phyloP scores from a whole-genome alignment of 2,329 filamentous ascomycete genomes.

The Botrytis elliptica region DNA sequence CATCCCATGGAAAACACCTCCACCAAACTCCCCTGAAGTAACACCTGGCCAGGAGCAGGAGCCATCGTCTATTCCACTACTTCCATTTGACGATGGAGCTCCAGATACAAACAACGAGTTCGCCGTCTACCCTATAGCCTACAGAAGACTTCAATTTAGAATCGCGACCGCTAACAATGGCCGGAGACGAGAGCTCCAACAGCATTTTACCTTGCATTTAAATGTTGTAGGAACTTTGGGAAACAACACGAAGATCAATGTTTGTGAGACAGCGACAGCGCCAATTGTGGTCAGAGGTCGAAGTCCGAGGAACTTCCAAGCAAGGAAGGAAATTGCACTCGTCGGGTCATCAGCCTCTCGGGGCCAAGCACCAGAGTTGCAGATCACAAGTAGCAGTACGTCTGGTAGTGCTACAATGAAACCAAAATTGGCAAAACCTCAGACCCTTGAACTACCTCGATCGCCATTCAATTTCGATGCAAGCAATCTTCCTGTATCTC shows the following conservation, averaged over 20 bases:
- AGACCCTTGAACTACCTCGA: conserved; percentile 36
- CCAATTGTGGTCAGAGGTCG: conserved; percentile 92
- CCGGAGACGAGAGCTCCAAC: conserved; percentile 88
- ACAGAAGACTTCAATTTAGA: conserved; percentile 89
- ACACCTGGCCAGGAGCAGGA: conserved; percentile 73
- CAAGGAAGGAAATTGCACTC: conserved; percentile 87
- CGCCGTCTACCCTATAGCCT: conserved; percentile 88
- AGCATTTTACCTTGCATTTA: conserved; percentile 88
- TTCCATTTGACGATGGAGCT: conserved; percentile 56
- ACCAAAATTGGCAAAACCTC: conserved; percentile 30
- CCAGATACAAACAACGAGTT: conserved; percentile 57
- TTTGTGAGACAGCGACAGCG: conserved; percentile 82
- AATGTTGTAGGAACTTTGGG: conserved; percentile 82
- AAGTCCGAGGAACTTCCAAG: conserved; percentile 92
- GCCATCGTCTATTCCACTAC: conserved; percentile 75
- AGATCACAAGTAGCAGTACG: conserved; percentile 33
- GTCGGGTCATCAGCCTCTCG: conserved; percentile 39
- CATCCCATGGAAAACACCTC: conserved; percentile 96
- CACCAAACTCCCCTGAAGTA: conserved; percentile 70
- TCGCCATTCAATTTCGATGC: conserved; percentile 39
- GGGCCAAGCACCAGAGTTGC: conserved; percentile 38
- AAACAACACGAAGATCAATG: conserved; percentile 76
- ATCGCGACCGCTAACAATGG: conserved; percentile 97
- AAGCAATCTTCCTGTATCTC: conserved; percentile 34
- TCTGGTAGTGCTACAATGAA: conserved; percentile 29